Conservation (phyloP, 23 red algal genomes). For the Gracilaria gracilis region DNA sequence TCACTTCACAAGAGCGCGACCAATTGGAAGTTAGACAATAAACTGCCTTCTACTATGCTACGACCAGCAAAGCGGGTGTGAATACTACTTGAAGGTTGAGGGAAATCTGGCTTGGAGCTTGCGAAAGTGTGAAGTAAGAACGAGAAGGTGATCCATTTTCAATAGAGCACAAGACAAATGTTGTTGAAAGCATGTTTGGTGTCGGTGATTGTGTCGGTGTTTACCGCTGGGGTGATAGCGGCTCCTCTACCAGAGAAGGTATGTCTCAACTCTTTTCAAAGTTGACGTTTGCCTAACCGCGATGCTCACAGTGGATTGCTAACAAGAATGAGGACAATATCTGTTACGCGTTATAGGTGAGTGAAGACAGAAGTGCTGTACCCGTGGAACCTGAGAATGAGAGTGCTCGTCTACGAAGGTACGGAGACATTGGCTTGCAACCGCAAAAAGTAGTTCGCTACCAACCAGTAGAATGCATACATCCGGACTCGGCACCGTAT, state of each 20-base stretch:
- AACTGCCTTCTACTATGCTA: background rate
- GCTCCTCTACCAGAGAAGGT: conserved; percentile 1
- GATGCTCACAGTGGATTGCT: background rate
- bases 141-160: too few relatives aligned
- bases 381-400: background rate
- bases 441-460: conserved; percentile 7
- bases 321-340: background rate
- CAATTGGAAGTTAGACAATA: background rate
- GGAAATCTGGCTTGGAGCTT: too few relatives aligned
- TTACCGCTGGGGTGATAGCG: background rate
- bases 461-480: background rate
- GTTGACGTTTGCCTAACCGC: background rate
- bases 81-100: background rate
- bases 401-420: background rate
- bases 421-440: background rate
- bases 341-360: background rate
- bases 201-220: background rate
- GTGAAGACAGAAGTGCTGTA: background rate
- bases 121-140: background rate
- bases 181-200: background rate
- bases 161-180: background rate
- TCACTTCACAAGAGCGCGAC: background rate
- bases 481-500: conserved; percentile 10
- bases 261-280: background rate
- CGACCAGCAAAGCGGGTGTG: background rate